Evolutionary conservation across 192 early-diverging fungal genomes (phyloP).

Genomic region (Backusella liffmaniae): DNA sequence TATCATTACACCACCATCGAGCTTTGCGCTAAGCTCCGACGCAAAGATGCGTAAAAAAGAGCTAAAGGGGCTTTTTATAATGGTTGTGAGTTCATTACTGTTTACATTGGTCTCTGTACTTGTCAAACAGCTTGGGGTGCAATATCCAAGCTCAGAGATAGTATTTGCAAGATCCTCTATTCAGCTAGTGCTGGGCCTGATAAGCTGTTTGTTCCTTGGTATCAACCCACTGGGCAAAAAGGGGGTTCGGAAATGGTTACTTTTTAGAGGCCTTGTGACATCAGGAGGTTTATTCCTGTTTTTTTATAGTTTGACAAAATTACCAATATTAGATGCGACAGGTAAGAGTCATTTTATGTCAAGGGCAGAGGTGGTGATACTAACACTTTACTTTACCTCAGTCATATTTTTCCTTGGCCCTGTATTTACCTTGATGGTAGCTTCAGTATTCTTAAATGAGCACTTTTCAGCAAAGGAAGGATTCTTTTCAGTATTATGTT

Average conservation of each 20-base stretch:
- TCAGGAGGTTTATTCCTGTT: slow-evolving; percentile 64
- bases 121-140: slow-evolving; percentile 59
- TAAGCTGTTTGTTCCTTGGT: slow-evolving; percentile 48
- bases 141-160: slow-evolving; percentile 65
- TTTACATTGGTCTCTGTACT: slow-evolving; percentile 69
- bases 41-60: slow-evolving; percentile 33
- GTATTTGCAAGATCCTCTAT: slow-evolving; percentile 71
- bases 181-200: slow-evolving; percentile 58
- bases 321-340: slow-evolving; percentile 74
- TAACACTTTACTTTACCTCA: not conserved
- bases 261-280: slow-evolving; percentile 62
- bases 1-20: not conserved
- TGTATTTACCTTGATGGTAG: slow-evolving; percentile 69
- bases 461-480: slow-evolving; percentile 59
- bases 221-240: slow-evolving; percentile 58
- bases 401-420: slow-evolving; percentile 78
- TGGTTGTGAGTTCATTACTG: slow-evolving; percentile 66
- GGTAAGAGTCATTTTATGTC: slow-evolving; percentile 21
- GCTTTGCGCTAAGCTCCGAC: slow-evolving; percentile 8
- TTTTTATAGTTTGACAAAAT: slow-evolving; percentile 67
- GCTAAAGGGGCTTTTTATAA: slow-evolving; percentile 44
- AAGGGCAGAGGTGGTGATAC: not conserved
- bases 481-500: slow-evolving; percentile 48
- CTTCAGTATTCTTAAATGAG: slow-evolving; percentile 57
- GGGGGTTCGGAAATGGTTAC: slow-evolving; percentile 48